Evolutionary conservation across 768 basidiomycete species (phyloP).

Genomic region (Melanogaster broomeanus): DNA sequence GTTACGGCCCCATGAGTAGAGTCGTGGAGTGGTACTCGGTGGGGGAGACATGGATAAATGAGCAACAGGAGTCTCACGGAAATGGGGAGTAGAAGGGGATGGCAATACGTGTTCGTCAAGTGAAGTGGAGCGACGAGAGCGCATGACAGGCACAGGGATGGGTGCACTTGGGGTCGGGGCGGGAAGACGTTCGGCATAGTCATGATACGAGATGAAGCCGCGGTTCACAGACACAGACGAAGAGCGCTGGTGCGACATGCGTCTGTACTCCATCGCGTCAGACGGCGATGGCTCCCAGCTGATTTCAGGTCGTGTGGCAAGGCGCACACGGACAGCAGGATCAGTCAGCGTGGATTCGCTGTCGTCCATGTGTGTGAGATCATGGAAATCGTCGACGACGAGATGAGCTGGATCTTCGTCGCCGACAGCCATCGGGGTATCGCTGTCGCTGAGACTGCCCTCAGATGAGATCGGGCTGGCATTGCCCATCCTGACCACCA

Average conservation of each 20-base stretch:
- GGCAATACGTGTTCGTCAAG: constrained; percentile 19
- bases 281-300: constrained; percentile 6
- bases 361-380: constrained; percentile 23
- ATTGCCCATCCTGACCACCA: constrained; percentile 30
- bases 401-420: constrained; percentile 44
- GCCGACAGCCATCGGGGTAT: constrained; percentile 49
- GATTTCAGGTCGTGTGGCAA: constrained; percentile 18
- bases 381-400: constrained; percentile 38
- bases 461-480: constrained; percentile 42
- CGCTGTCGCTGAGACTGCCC: constrained; percentile 45
- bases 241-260: constrained; percentile 7
- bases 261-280: not conserved
- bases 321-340: constrained; percentile 23
- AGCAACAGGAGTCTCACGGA: constrained; percentile 22
- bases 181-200: constrained; percentile 6
- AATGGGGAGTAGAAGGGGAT: constrained; percentile 34
- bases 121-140: constrained; percentile 19
- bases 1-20: constrained; percentile 54
- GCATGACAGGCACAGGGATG: constrained; percentile 28
- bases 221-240: not conserved
- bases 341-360: constrained; percentile 1
- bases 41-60: constrained; percentile 50
- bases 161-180: constrained; percentile 27
- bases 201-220: not conserved
- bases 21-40: constrained; percentile 54